Evolutionary conservation across 306 rosid genomes (phyloP), one percentile per base, ranked within the genome.

Genomic region (Leucaena leucocephala): DNA sequence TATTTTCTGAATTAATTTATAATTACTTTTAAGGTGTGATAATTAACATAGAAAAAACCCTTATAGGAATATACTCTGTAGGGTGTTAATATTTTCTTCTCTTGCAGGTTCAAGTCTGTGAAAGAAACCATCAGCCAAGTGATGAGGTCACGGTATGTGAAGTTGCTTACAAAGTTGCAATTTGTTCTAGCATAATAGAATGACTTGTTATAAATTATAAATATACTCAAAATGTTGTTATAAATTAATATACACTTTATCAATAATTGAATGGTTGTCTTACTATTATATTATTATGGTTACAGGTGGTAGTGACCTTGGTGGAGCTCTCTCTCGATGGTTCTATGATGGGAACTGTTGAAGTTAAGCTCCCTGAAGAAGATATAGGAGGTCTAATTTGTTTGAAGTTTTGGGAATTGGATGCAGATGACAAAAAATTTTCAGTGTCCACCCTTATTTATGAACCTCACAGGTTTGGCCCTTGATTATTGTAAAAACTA

Each of bases 91-190:
- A 76, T 76, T 59, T 83, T 15, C 35, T 61, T 27, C 68, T 77
- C 83, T 21, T 76, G 78, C 89, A 91, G 99, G 90, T 93, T 85
- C 99, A 91, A 90, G 92, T 93, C 64, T 90, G 91, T 88, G 99
- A 96, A 87, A 93, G 99, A 88, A 96, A 90, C 65, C 93, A 96
- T 84, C 98, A 96, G 83, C 96, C 99, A 79, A 93, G 88, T 49
- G 99, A 96, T 82, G 98, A 93, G 71, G 75, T 96, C 85, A 90
- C 89, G 78, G 99, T 96, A 93, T 58, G 96, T 84, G 59, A 80
- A 80, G 68, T 81, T 81, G 34, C 19, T 63, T 78, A 21, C 45
- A 55, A 46, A 33, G 82, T 45, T 80, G 44, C 64, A 48, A 59
- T 69, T 78, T 66, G 6, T 13, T 68, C 76, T 72, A 43, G 70